These are phyloP conservation scores for Yamadazyma membranifaciens DNA, from an alignment of 1,139 yeast species.

Conservation along the genomic window DNA sequence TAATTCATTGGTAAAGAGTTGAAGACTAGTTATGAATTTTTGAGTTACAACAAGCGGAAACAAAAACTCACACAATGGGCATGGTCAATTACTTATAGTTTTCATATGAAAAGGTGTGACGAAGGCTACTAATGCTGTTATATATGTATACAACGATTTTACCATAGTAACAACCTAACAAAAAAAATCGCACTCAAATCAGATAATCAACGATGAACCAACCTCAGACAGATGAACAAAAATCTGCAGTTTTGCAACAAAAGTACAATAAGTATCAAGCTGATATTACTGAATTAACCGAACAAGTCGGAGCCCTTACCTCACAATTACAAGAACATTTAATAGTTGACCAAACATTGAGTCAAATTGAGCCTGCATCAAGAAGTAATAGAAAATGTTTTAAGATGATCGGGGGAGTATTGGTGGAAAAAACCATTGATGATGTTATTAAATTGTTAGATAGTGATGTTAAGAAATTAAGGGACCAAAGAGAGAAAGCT, in stretches of 20 bases:
- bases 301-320: conserved; percentile 51
- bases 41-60: no score
- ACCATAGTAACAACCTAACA: background rate
- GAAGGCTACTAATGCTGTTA: no score
- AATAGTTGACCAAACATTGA: conserved; percentile 36
- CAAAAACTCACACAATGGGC: no score
- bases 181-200: background rate
- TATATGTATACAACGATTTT: no score
- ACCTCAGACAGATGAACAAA: conserved; percentile 32
- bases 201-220: conserved; percentile 7
- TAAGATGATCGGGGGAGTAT: conserved; percentile 92
- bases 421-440: conserved; percentile 77
- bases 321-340: conserved; percentile 43
- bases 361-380: conserved; percentile 30
- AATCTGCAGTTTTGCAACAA: conserved; percentile 51
- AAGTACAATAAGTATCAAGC: conserved; percentile 66
- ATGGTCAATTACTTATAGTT: no score
- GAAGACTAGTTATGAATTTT: no score
- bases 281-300: conserved; percentile 53
- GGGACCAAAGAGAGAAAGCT: conserved; percentile 42
- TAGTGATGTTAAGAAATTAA: conserved; percentile 51
- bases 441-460: conserved; percentile 71
- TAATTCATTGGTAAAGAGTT: no score
- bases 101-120: no score
- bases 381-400: conserved; percentile 71